A percentile compares a stretch with the other conserved stretches of the same genome.
phyloP scores from a whole-genome alignment of 495 filamentous ascomycete genomes.

The Podospora anserina region DNA sequence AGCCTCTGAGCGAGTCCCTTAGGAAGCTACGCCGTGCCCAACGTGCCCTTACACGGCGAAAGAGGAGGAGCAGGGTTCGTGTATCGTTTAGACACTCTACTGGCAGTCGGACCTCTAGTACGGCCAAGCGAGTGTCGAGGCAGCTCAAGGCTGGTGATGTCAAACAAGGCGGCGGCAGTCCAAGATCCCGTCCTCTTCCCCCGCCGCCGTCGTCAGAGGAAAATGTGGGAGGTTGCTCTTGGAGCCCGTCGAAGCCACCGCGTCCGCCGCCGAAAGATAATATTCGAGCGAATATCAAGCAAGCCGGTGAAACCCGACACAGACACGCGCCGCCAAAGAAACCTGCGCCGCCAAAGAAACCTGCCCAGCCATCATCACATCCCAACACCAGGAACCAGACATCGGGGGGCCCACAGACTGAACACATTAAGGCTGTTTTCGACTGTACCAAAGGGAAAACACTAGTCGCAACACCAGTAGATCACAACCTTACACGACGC shows the following conservation, averaged over 20 bases:
- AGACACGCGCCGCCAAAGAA: neutral
- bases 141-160: conserved; percentile 10
- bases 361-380: neutral
- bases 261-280: conserved; percentile 6
- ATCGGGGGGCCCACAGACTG: neutral
- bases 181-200: neutral
- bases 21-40: conserved; percentile 32
- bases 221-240: conserved; percentile 18
- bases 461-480: neutral
- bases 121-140: conserved; percentile 13
- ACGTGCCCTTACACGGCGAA: conserved; percentile 22
- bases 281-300: conserved; percentile 5
- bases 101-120: conserved; percentile 12
- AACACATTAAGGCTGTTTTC: neutral
- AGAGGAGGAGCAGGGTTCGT: conserved; percentile 26
- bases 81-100: conserved; percentile 27
- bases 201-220: conserved; percentile 8
- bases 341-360: neutral
- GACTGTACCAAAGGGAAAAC: neutral
- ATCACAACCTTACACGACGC: conserved; percentile 13
- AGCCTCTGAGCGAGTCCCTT: conserved; percentile 32
- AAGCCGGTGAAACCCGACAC: conserved; percentile 12
- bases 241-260: conserved; percentile 20
- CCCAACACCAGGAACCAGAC: neutral
- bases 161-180: neutral